These are phyloP conservation scores for Achaetomium macrosporum DNA, from an alignment of 2,329 filamentous ascomycete genomes.

Conservation along the genomic window DNA sequence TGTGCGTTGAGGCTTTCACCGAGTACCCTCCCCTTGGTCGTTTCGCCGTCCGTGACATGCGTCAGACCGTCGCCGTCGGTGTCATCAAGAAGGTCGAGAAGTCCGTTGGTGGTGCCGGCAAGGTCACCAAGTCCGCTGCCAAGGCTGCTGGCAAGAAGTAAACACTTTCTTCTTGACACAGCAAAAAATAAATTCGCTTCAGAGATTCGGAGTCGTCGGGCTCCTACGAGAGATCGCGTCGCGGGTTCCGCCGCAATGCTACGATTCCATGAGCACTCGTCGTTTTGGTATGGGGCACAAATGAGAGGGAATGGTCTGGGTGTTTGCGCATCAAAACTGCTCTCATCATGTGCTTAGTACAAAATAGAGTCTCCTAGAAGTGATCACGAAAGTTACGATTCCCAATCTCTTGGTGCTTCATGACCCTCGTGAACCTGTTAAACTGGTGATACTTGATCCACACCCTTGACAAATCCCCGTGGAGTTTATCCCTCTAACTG, in stretches of 20 bases:
- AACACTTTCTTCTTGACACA: conserved; percentile 29
- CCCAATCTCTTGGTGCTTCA: conserved; percentile 5
- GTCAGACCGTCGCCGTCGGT: conserved; percentile 84
- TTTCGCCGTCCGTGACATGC: conserved; percentile 99
- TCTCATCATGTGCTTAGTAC: conserved; percentile 30
- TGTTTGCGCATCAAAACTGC: conserved; percentile 31
- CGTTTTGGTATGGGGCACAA: conserved; percentile 29
- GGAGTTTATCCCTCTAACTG: no score
- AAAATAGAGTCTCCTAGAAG: conserved; percentile 33
- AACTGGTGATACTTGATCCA: neutral
- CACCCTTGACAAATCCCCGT: no score
- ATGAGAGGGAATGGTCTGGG: conserved; percentile 27
- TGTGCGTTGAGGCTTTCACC: conserved; percentile 99
- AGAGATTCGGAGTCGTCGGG: conserved; percentile 12
- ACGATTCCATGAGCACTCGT: conserved; percentile 27
- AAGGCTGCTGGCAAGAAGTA: conserved; percentile 70
- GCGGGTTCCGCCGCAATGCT: conserved; percentile 19
- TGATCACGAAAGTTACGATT: conserved; percentile 27
- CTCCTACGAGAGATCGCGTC: conserved; percentile 23
- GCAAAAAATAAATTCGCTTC: conserved; percentile 20
- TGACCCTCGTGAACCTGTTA: neutral
- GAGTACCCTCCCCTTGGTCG: conserved; percentile 98
- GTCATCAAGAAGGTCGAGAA: conserved; percentile 87
- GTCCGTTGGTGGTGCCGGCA: conserved; percentile 49
- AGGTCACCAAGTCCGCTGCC: conserved; percentile 67